A percentile compares a stretch with the other conserved stretches of the same genome.
These are phyloP conservation scores for Xylariaceae sp. DNA, from an alignment of 2,329 filamentous ascomycete genomes.

Conservation along the genomic window DNA sequence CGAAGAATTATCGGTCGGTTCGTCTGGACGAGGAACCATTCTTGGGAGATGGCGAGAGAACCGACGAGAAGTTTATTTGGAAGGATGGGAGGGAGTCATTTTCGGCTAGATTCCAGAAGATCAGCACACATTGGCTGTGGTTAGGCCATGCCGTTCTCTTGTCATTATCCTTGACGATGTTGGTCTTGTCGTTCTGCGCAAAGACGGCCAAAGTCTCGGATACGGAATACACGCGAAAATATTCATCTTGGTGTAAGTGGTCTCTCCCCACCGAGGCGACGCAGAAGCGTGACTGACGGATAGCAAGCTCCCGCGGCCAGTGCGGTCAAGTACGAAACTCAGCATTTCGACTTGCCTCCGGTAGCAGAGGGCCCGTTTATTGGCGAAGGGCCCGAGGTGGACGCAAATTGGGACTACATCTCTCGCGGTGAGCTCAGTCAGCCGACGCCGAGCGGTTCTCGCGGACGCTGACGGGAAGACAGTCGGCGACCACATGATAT, in stretches of 20 bases:
- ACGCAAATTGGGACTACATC: constrained; percentile 45
- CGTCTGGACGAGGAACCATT: constrained; percentile 31
- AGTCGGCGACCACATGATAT: constrained; percentile 57
- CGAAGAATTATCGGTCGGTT: constrained; percentile 27
- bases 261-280: background rate
- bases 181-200: constrained; percentile 32
- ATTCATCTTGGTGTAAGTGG: constrained; percentile 38
- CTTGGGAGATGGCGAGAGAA: constrained; percentile 17
- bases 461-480: background rate
- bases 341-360: constrained; percentile 41
- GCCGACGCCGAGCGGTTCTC: background rate
- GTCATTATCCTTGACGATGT: constrained; percentile 31
- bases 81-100: constrained; percentile 8
- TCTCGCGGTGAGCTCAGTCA: constrained; percentile 14
- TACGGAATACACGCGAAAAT: constrained; percentile 28
- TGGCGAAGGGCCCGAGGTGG: constrained; percentile 48
- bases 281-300: background rate
- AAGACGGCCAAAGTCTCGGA: constrained; percentile 28
- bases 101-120: constrained; percentile 9
- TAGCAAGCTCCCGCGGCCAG: constrained; percentile 37
- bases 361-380: constrained; percentile 43
- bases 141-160: constrained; percentile 32
- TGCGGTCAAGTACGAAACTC: constrained; percentile 40
- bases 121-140: constrained; percentile 31
- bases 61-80: constrained; percentile 19